phyloP scores from a whole-genome alignment of 768 basidiomycete species.

The Naematelia encephala region DNA sequence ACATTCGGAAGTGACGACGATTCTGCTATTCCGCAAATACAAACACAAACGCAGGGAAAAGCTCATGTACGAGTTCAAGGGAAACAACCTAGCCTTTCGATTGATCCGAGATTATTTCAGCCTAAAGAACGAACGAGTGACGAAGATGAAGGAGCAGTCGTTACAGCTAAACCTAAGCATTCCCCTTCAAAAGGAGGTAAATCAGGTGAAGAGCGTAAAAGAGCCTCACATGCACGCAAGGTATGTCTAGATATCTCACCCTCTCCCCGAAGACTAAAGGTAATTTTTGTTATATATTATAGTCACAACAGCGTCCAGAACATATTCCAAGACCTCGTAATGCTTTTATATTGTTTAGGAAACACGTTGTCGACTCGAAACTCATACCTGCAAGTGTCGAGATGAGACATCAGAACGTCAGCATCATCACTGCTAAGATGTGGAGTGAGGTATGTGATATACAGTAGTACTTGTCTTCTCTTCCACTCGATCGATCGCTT shows the following conservation, averaged over 20 bases:
- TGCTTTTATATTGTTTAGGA: constrained; percentile 76
- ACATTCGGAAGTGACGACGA: background rate
- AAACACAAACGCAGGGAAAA: background rate
- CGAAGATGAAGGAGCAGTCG: constrained; percentile 19
- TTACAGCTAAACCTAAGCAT: constrained; percentile 29
- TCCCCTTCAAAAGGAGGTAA: constrained; percentile 8
- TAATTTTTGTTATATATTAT: background rate
- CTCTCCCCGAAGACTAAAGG: background rate
- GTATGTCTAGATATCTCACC: constrained; percentile 12
- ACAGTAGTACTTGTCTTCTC: no score
- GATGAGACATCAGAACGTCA: constrained; percentile 69
- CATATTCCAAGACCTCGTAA: constrained; percentile 72
- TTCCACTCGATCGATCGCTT: no score
- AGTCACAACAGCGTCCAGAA: constrained; percentile 41
- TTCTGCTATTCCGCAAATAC: background rate
- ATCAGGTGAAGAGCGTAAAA: constrained; percentile 20
- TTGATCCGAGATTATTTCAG: constrained; percentile 26
- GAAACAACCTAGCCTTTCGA: constrained; percentile 10
- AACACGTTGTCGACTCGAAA: constrained; percentile 65
- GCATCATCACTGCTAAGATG: constrained; percentile 64
- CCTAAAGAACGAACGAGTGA: constrained; percentile 2
- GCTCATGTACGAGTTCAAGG: no score
- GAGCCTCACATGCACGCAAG: constrained; percentile 41
- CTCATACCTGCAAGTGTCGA: constrained; percentile 60
- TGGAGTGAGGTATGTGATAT: constrained; percentile 60